Percentiles rank a stretch among this genome's conserved stretches.
phyloP scores from a whole-genome alignment of 192 early-diverging fungal genomes.

The Backusella westeae region DNA sequence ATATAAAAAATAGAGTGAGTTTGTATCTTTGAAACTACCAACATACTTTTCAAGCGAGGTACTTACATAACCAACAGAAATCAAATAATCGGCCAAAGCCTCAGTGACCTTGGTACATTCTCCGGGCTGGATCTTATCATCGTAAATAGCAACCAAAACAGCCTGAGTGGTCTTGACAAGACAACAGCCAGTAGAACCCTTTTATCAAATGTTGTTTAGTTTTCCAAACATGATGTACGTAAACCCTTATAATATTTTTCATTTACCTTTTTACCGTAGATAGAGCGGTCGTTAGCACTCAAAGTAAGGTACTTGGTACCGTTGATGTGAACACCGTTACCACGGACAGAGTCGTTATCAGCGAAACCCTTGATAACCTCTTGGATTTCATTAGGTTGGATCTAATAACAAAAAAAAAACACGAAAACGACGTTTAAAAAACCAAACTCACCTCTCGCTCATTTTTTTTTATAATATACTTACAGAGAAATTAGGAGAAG shows the following conservation, averaged over 20 bases:
- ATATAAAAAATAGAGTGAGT: background rate
- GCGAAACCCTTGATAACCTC: conserved; percentile 62
- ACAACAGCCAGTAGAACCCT: conserved; percentile 70
- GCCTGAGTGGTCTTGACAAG: conserved; percentile 79
- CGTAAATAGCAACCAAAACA: conserved; percentile 71
- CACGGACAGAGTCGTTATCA: conserved; percentile 51
- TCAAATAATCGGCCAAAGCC: conserved; percentile 77
- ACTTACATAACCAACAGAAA: conserved; percentile 58
- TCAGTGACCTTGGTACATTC: conserved; percentile 74
- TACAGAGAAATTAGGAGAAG: conserved; percentile 71
- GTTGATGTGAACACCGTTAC: conserved; percentile 63
- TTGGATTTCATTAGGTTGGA: conserved; percentile 52
- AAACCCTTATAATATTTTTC: background rate
- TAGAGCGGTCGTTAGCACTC: conserved; percentile 57
- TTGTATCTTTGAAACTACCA: background rate
- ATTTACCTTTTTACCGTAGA: conserved; percentile 79
- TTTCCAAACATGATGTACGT: background rate
- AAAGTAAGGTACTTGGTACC: conserved; percentile 77
- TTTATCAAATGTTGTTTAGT: conserved; percentile 9
- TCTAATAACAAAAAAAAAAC: conserved; percentile 37
- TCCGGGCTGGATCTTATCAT: conserved; percentile 63
- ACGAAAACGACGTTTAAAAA: background rate
- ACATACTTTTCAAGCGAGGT: background rate
- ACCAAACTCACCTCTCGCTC: background rate
- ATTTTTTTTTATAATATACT: conserved; percentile 22